Conservation (phyloP, 371 early-diverging fungal genomes). For the Mortierella sp. region DNA sequence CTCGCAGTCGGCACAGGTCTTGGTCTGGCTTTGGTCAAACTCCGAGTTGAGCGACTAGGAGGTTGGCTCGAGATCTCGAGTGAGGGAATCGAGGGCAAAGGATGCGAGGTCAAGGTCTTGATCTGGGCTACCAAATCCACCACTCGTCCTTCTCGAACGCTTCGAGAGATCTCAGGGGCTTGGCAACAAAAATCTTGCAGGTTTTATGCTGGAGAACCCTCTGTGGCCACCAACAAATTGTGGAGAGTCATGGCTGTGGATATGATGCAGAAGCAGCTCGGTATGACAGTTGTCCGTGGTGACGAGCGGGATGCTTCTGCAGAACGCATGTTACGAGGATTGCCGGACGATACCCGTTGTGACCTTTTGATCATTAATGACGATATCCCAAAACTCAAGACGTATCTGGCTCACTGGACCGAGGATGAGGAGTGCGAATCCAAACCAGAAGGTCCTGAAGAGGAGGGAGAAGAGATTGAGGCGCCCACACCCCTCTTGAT, state of each 20-base stretch:
- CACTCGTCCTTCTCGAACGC: conserved; percentile 25
- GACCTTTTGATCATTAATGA: conserved; percentile 43
- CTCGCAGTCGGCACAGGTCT: conserved; percentile 54
- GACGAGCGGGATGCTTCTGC: conserved; percentile 27
- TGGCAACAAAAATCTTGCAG: conserved; percentile 40
- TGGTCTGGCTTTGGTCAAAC: conserved; percentile 51
- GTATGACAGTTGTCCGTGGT: conserved; percentile 44
- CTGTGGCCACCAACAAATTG: conserved; percentile 36
- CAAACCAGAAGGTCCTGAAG: not conserved
- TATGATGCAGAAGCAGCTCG: conserved; percentile 47
- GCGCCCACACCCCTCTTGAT: conserved; percentile 34
- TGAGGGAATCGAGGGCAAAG: conserved; percentile 53
- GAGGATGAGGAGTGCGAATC: conserved; percentile 9
- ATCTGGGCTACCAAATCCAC: conserved; percentile 34
- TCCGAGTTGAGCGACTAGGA: conserved; percentile 50
- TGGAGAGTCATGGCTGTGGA: conserved; percentile 39
- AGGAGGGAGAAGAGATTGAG: conserved; percentile 6
- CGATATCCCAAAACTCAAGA: conserved; percentile 28
- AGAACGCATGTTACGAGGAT: conserved; percentile 36
- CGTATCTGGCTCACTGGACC: conserved; percentile 33
- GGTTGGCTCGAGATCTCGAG: conserved; percentile 56
- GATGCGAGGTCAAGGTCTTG: conserved; percentile 52
- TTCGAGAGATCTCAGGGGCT: conserved; percentile 29
- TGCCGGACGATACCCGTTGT: conserved; percentile 24
- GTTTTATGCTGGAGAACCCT: conserved; percentile 36